Evolutionary conservation across 352 stramenopile species (phyloP), one percentile per base, ranked within the genome.

Genomic region (Globisporangium cederbergense): DNA sequence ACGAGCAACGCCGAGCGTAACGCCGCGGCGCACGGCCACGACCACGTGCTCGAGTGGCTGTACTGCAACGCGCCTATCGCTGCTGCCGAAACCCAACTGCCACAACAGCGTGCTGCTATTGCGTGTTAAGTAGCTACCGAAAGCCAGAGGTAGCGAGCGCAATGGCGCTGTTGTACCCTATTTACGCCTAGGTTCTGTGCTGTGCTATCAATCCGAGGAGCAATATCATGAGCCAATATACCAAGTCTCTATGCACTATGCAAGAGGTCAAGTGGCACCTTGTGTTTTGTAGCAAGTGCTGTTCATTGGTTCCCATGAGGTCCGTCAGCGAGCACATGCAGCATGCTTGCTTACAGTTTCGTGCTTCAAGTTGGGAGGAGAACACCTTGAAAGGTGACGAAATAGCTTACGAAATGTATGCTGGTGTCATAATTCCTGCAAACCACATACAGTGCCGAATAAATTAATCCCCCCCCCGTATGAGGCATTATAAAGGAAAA

Each of bases 11-110:
- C 46, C 22, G 46, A 59, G 47, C 22, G 28, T 11, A 34, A 50
- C 38, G 60, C 40, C 3, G 49, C 38, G 22, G 36, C 47, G 22
- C 25, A 43, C 34, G 51, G 60, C 18, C 60, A 59, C n/a, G 4
- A 42, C 20, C 40, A 59, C 14, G 40, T 65, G 22, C 40, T 59
- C 40, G 16, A 52, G 36, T 65, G 60, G 60, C 51, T 65, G 34
- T 49, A 28, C 13, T 45, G n/a, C 30, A 54, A 14, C 22, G 40
- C 40, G n/a, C 13, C 6, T 2, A 16, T 28, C 28, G 28, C 28
- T 42, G 14, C 11, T n/a, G 50, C 22, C 16, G n/a, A 25, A 10
- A 3, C 6, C 5, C 5, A 18, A 13, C 7, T 40, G 28, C 28
- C 13, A 6, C 28, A 56, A 14, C 50, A 22, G 25, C 25, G 2